Base-by-base conservation (phyloP, 106 monocot genomes). In the Chionographis japonica region DNA sequence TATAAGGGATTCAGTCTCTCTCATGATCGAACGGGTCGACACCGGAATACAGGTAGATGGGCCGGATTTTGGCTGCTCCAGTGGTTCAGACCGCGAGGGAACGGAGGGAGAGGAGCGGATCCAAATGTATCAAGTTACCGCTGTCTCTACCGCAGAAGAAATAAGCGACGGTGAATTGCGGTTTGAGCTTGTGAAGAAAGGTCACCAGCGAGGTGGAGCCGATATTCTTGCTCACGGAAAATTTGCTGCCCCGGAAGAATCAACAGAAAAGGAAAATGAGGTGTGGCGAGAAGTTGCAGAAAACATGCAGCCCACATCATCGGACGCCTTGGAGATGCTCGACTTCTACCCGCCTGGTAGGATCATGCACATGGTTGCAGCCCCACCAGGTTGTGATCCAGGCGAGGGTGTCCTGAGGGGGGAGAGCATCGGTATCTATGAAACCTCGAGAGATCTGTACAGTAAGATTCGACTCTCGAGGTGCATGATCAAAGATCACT, bases 401-500 rank as follows among this genome's bases (percentile, higher is more conserved):
- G 46, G 37, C 14, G 72, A 51, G 49, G 74, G 40, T 54, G 60
- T 35, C 2, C 19, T 13, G 1, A 59, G 52, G 18, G 77, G 77
- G n/a, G 74, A 38, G 12, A 38, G 15, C 37, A 50, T 80, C 4
- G 77, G 84, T 4, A 84, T 91, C 37, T 91, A 79, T 52, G 79
- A 81, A 54, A 84, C 87, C 1, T 86, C 75, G 2, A 75, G 84
- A 59, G 77, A 84, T 41, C 65, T 91, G 57, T 91, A 87, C 69
- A 82, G 79, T 27, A 85, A 84, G 69, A 77, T 91, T 50, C 59
- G 84, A 36, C 68, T 91, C 0, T 81, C 87, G 4, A 74, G 66
- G 37, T 82, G 71, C 11, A 91, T 91, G 91, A 87, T 91, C 37
- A 76, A 84, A 39, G 91, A 91, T 68, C 87, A 91, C 50, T 91